phyloP scores from a whole-genome alignment of 768 basidiomycete genomes.

The Russula brevipes region DNA sequence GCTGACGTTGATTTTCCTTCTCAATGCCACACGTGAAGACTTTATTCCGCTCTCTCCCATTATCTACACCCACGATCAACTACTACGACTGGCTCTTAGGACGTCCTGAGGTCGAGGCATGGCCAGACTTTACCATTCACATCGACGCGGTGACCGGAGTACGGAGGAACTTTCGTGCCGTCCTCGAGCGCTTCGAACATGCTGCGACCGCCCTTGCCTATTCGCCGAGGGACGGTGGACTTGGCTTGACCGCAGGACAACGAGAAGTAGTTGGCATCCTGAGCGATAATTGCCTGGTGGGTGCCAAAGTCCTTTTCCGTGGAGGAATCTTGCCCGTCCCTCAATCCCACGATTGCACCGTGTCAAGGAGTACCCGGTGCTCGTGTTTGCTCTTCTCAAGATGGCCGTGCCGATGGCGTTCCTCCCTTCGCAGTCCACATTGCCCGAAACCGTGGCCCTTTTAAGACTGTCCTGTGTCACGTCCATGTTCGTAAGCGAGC shows the following conservation, averaged over 20 bases:
- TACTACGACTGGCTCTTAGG: constrained; percentile 17
- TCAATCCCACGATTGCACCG: not conserved
- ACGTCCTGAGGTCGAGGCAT: constrained; percentile 2
- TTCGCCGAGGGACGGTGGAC: constrained; percentile 46
- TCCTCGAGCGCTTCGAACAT: constrained; percentile 46
- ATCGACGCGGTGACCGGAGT: constrained; percentile 52
- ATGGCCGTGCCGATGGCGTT: constrained; percentile 49
- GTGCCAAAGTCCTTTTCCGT: constrained; percentile 24
- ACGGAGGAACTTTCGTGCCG: constrained; percentile 43
- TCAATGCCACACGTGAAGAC: constrained; percentile 3
- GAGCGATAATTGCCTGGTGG: constrained; percentile 62
- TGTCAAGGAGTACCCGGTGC: constrained; percentile 48
- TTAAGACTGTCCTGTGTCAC: constrained; percentile 46
- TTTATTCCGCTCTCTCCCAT: not conserved
- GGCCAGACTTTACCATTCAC: constrained; percentile 48
- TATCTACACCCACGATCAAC: constrained; percentile 13
- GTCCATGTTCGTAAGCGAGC: constrained; percentile 48
- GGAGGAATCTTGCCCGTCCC: not conserved
- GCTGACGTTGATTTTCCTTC: not conserved
- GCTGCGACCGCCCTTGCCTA: constrained; percentile 48
- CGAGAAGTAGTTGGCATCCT: constrained; percentile 65
- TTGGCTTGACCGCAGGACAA: constrained; percentile 39
- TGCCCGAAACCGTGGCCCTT: constrained; percentile 50
- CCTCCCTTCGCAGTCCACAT: constrained; percentile 51
- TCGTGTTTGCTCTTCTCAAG: constrained; percentile 46